Evolutionary conservation across 2,329 filamentous ascomycete species (phyloP).

Genomic region (Didymellaceae sp.): DNA sequence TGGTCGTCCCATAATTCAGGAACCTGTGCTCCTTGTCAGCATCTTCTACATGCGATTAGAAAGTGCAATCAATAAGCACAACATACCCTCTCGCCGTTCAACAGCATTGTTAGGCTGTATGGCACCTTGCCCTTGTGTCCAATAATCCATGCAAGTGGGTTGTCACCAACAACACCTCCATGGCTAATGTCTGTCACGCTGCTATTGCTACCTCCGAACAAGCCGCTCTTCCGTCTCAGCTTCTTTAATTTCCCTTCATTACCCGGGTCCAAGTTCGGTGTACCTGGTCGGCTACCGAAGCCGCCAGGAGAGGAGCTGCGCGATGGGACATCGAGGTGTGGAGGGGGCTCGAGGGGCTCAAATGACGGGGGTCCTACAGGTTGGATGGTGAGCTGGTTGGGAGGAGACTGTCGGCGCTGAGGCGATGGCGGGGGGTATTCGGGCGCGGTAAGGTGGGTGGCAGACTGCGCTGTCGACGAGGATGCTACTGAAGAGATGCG

Average conservation of each 20-base stretch:
- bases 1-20: conserved; percentile 67
- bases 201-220: conserved; percentile 39
- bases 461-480: conserved; percentile 10
- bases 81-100: conserved; percentile 59
- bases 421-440: conserved; percentile 38
- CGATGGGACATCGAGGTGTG: conserved; percentile 34
- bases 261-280: conserved; percentile 23
- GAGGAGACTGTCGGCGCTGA: conserved; percentile 22
- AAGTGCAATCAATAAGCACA: conserved; percentile 1
- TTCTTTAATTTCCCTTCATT: conserved; percentile 39
- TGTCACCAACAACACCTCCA: conserved; percentile 6
- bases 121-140: conserved; percentile 62
- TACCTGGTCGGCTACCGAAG: conserved; percentile 33
- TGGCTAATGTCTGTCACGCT: conserved; percentile 28
- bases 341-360: conserved; percentile 38
- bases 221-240: conserved; percentile 42
- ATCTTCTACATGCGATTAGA: conserved; percentile 14
- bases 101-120: conserved; percentile 61
- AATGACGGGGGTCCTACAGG: conserved; percentile 34
- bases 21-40: conserved; percentile 49
- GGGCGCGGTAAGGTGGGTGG: conserved; percentile 35
- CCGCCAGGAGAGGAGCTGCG: conserved; percentile 36
- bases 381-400: conserved; percentile 35
- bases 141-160: conserved; percentile 63
- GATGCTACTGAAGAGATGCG: conserved; percentile 38